Base-by-base conservation (phyloP, 345 rosid genomes). In the Eucalyptus curtisii region DNA sequence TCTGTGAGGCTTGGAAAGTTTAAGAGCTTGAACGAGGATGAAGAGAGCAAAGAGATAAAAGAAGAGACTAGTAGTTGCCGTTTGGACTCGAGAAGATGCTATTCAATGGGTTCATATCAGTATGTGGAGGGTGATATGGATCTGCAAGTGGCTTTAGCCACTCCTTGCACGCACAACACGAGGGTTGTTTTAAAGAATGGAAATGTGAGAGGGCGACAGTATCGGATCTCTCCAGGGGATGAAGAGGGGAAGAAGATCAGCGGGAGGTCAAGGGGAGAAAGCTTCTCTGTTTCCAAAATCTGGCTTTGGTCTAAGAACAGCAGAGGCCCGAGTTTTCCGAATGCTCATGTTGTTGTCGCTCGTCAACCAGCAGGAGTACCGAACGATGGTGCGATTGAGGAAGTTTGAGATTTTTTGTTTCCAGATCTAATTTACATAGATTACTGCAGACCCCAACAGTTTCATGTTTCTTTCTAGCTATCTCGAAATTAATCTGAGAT, bases 21-120 rank as follows among this genome's bases (percentile, higher is more conserved):
- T 86, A 91, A 91, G 90, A 92, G 95, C 89, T 85, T 89, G 30
- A 92, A 90, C 86, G 91, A 33, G 61, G 94, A 87, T 86, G 91
- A 85, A 89, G 91, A 87, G 27, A 57, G 44, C 50, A 90, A 81
- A 88, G 93, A 89, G 89, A 87, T 40, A 86, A 91, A 85, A 82
- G 49, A 88, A 90, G 95, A 90, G 79, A 94, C 93, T 88, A 89
- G 87, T 16, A 93, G 94, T 87, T 90, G 92, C 40, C 57, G 90
- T 89, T 79, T 93, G 90, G 96, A 93, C 87, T 88, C 90, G 17
- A 92, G 98, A 88, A 95, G 96, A 92, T 96, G 98, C 87, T 95
- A 93, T 89, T 96, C 96, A 30, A 94, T 95, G 98, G 98, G 96
- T 6, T 91, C 94, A 33, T 94, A 90, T 89, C 94, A 94, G 89